Conservation (phyloP, 371 early-diverging fungal genomes). For the Chytridiales sp. region DNA sequence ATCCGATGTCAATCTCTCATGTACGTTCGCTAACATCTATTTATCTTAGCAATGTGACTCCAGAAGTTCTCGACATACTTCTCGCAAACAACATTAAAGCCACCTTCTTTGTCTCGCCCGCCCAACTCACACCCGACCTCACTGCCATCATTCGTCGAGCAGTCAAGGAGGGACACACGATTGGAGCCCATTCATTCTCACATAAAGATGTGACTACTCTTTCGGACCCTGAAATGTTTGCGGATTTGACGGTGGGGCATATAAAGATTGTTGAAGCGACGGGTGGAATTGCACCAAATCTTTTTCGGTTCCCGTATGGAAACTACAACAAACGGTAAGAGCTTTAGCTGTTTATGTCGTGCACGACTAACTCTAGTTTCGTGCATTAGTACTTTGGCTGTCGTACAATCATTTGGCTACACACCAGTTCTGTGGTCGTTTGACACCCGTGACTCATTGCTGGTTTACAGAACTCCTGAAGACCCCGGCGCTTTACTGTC, state of each 20-base stretch:
- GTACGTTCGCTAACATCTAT: too few species aligned
- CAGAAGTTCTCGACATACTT: neutral
- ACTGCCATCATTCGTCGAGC: neutral
- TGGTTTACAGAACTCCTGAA: too few species aligned
- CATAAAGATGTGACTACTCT: neutral
- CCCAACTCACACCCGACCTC: neutral
- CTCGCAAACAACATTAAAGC: neutral
- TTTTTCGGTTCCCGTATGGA: neutral
- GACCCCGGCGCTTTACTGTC: neutral
- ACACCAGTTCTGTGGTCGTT: neutral
- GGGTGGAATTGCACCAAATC: neutral
- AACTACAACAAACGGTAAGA: constrained; percentile 5
- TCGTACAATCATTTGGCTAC: neutral
- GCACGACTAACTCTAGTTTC: neutral
- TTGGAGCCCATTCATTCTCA: neutral
- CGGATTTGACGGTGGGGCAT: neutral
- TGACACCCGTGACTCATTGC: constrained; percentile 1
- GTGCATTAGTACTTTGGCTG: neutral
- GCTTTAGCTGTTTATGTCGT: neutral
- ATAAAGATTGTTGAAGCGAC: neutral
- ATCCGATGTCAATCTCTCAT: too few species aligned
- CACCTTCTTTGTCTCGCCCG: constrained; percentile 1
- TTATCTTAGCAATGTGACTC: too few species aligned
- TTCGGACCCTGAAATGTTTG: neutral
- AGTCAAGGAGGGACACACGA: neutral